Evolutionary conservation across 2,329 filamentous ascomycete genomes (phyloP).

Genomic region (Ascochyta lentis): DNA sequence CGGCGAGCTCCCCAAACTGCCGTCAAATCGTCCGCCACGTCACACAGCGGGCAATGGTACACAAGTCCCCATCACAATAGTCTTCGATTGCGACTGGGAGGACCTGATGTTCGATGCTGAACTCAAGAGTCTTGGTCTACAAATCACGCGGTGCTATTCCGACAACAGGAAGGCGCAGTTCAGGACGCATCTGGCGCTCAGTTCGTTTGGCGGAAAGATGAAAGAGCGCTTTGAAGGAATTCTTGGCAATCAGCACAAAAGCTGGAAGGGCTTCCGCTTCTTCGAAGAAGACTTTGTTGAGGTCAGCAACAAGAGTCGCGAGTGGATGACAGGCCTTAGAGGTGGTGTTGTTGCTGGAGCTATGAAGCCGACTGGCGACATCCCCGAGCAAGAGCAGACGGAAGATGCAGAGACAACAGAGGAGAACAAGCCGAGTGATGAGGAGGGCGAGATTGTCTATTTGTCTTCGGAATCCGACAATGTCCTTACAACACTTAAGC

Average conservation of each 20-base stretch:
- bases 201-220: constrained; percentile 77
- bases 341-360: constrained; percentile 67
- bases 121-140: constrained; percentile 78
- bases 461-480: constrained; percentile 90
- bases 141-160: constrained; percentile 87
- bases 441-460: constrained; percentile 74
- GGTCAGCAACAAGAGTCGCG: constrained; percentile 69
- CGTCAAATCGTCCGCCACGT: constrained; percentile 27
- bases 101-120: constrained; percentile 88
- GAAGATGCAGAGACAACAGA: constrained; percentile 5
- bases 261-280: constrained; percentile 82
- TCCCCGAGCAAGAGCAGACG: constrained; percentile 50
- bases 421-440: constrained; percentile 23
- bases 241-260: constrained; percentile 71
- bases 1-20: constrained; percentile 23
- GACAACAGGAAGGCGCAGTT: constrained; percentile 77
- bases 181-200: constrained; percentile 75
- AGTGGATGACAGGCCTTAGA: constrained; percentile 67
- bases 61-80: constrained; percentile 76
- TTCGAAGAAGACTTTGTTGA: constrained; percentile 75
- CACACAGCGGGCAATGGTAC: constrained; percentile 48
- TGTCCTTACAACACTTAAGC: constrained; percentile 81
- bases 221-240: constrained; percentile 81
- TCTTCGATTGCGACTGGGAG: constrained; percentile 94
- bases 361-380: constrained; percentile 50